A percentile compares a stretch with the other conserved stretches of the same genome.
These are phyloP conservation scores for Aspergillus avenaceus DNA, from an alignment of 495 filamentous ascomycete species.

Conservation along the genomic window DNA sequence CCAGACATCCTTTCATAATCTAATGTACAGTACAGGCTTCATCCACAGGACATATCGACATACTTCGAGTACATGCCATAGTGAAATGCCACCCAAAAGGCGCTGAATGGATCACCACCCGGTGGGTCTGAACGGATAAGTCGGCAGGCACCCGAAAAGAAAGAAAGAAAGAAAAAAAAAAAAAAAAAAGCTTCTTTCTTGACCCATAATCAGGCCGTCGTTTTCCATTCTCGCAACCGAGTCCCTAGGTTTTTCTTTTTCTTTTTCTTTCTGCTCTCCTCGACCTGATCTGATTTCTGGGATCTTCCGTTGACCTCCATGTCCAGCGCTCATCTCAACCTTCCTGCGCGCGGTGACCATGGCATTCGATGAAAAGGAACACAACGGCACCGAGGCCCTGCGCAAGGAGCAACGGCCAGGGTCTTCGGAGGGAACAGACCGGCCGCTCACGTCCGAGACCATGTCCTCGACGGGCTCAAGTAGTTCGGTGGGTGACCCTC, in stretches of 20 bases:
- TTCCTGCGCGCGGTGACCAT: background rate
- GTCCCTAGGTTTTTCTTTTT: too few species aligned
- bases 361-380: background rate
- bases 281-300: too few species aligned
- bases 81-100: too few species aligned
- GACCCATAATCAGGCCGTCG: too few species aligned
- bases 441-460: constrained; percentile 16
- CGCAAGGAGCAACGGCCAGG: background rate
- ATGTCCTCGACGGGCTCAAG: constrained; percentile 20
- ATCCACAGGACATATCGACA: too few species aligned
- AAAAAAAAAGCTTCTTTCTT: background rate
- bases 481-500: constrained; percentile 26
- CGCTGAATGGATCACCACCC: background rate
- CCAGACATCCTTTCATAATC: too few species aligned
- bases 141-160: background rate
- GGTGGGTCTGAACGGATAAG: background rate
- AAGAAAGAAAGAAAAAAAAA: background rate
- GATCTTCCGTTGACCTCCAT: background rate
- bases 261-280: too few species aligned
- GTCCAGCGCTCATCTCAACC: background rate
- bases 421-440: background rate
- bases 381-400: background rate
- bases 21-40: too few species aligned
- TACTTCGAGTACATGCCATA: too few species aligned
- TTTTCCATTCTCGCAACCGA: too few species aligned